These are phyloP conservation scores for Diospyros kaki DNA, from an alignment of 148 eudicot genomes.

Conservation along the genomic window DNA sequence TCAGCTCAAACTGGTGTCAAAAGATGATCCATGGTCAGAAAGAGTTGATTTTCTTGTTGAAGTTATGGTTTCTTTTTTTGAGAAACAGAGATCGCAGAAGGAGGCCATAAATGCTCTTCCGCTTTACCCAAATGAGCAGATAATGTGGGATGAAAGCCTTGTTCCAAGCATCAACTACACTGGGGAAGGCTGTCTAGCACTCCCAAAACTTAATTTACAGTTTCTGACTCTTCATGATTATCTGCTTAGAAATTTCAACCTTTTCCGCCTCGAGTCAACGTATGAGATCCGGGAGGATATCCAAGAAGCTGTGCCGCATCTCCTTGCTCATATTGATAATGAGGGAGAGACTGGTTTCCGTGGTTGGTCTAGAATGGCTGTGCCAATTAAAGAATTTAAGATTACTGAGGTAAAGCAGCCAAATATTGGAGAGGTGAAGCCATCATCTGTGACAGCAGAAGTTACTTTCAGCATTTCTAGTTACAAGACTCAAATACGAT, in stretches of 20 bases:
- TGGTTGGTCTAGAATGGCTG: constrained; percentile 99
- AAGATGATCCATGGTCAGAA: constrained; percentile 88
- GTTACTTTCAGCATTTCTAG: constrained; percentile 86
- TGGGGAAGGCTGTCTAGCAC: constrained; percentile 98
- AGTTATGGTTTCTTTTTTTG: constrained; percentile 92
- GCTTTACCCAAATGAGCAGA: constrained; percentile 91
- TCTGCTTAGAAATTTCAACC: constrained; percentile 91
- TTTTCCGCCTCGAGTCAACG: constrained; percentile 97
- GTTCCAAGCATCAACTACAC: constrained; percentile 97
- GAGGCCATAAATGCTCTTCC: constrained; percentile 99
- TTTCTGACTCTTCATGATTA: constrained; percentile 96
- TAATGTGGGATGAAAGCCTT: constrained; percentile 99
- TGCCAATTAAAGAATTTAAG: constrained; percentile 76
- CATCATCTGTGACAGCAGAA: constrained; percentile 82
- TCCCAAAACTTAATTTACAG: constrained; percentile 91
- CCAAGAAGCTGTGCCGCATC: constrained; percentile 97
- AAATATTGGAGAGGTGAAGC: constrained; percentile 96
- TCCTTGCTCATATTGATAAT: constrained; percentile 75
- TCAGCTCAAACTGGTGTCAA: constrained; percentile 89
- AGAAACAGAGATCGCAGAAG: constrained; percentile 89
- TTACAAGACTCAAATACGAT: constrained; percentile 78
- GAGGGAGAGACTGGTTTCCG: constrained; percentile 97
- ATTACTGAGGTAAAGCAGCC: constrained; percentile 91
- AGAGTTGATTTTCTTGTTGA: constrained; percentile 96
- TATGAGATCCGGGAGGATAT: constrained; percentile 98